phyloP scores from a whole-genome alignment of 1,284 basidiomycete genomes.

The Tetrapyrgos nigripes region DNA sequence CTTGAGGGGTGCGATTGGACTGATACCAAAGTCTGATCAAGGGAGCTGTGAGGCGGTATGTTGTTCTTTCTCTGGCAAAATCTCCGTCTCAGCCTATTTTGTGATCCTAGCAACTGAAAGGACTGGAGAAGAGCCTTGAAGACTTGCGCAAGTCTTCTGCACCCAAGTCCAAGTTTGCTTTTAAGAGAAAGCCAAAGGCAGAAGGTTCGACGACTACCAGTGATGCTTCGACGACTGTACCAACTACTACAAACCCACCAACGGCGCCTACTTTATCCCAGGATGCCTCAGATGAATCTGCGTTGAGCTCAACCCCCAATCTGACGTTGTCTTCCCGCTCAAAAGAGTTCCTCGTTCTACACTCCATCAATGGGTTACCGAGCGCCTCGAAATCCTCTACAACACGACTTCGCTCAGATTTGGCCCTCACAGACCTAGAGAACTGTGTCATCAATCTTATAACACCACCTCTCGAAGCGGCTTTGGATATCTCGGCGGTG shows the following conservation, averaged over 20 bases:
- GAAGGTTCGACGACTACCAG: conserved; percentile 20
- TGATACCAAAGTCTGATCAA: conserved; percentile 77
- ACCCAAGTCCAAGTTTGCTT: conserved; percentile 71
- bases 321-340: conserved; percentile 48
- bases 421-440: conserved; percentile 65
- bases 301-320: not conserved
- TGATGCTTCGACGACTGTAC: not conserved
- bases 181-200: conserved; percentile 62
- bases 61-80: conserved; percentile 16
- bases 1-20: conserved; percentile 64
- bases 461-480: conserved; percentile 14
- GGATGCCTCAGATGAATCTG: not conserved
- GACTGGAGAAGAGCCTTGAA: conserved; percentile 59
- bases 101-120: conserved; percentile 60
- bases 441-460: conserved; percentile 74
- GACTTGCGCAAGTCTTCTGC: conserved; percentile 49
- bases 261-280: not conserved
- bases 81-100: not conserved
- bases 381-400: conserved; percentile 35
- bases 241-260: not conserved
- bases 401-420: conserved; percentile 44
- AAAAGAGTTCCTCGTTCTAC: conserved; percentile 44
- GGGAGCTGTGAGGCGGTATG: conserved; percentile 72
- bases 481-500: conserved; percentile 57
- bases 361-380: conserved; percentile 11